A percentile compares a stretch with the other conserved stretches of the same genome.
Evolutionary conservation across 352 stramenopile genomes (phyloP).

Genomic region (Albugo candida): DNA sequence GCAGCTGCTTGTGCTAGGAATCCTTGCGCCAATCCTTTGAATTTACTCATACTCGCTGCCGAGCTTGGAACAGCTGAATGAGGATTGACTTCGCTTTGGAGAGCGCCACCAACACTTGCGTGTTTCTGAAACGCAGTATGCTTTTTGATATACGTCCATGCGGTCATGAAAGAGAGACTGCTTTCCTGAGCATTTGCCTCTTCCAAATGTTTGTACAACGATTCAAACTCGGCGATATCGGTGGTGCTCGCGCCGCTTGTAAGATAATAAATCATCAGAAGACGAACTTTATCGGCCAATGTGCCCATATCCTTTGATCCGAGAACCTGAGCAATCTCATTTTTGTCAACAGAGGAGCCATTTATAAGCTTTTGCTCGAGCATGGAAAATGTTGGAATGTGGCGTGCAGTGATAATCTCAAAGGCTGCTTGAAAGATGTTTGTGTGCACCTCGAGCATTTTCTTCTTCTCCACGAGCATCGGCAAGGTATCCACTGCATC

Average conservation of each 20-base stretch:
- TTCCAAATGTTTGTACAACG: conserved; percentile 38
- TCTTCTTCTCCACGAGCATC: conserved; percentile 72
- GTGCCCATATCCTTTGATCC: conserved; percentile 38
- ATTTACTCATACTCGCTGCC: conserved; percentile 34
- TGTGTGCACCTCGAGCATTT: conserved; percentile 75
- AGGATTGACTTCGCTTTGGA: conserved; percentile 13
- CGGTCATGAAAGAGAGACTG: conserved; percentile 9
- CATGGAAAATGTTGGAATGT: conserved; percentile 71
- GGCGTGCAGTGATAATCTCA: conserved; percentile 48
- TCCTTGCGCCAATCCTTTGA: conserved; percentile 65
- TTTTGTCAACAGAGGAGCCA: conserved; percentile 41
- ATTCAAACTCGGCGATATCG: conserved; percentile 63
- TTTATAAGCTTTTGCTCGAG: conserved; percentile 77
- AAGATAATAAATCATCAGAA: conserved; percentile 80
- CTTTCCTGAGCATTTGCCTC: conserved; percentile 16
- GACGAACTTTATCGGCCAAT: conserved; percentile 56
- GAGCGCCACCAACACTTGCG: conserved; percentile 31
- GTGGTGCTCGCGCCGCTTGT: conserved; percentile 39
- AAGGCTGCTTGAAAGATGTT: conserved; percentile 79
- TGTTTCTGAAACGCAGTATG: conserved; percentile 67
- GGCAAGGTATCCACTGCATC: conserved; percentile 69
- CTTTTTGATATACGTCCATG: conserved; percentile 68
- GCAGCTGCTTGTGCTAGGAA: conserved; percentile 61
- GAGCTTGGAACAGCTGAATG: conserved; percentile 4
- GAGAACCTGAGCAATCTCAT: conserved; percentile 50